A percentile compares a stretch with the other conserved stretches of the same genome.
These are phyloP conservation scores for Aciculoconidium aculeatum DNA, from an alignment of 805 yeast genomes.

Conservation along the genomic window DNA sequence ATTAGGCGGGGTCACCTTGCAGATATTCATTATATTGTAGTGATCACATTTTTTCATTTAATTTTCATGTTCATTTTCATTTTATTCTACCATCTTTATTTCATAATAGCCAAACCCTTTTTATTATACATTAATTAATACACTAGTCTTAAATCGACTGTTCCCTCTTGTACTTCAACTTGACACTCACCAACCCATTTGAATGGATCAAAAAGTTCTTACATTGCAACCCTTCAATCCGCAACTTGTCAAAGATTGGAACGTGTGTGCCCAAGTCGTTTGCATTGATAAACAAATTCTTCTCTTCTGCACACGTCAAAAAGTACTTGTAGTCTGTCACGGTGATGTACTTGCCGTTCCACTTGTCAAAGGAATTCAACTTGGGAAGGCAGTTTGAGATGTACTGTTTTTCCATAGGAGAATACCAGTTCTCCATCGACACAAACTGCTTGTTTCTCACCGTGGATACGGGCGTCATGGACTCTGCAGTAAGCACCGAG, in stretches of 20 bases:
- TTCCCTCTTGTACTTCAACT: not conserved
- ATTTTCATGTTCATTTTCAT: no score
- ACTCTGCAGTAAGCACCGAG: no score
- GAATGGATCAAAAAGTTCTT: slow-evolving; percentile 21
- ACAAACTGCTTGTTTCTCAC: no score
- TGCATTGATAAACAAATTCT: slow-evolving; percentile 21
- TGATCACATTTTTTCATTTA: no score
- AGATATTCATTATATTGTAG: no score
- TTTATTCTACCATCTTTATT: no score
- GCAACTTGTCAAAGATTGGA: no score
- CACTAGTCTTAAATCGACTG: not conserved
- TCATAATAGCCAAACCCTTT: no score
- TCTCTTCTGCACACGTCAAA: slow-evolving; percentile 15
- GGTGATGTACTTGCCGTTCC: slow-evolving; percentile 17
- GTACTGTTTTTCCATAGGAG: slow-evolving; percentile 28
- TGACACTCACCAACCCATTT: slow-evolving; percentile 23
- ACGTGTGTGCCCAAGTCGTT: slow-evolving; percentile 30
- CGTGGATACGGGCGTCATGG: no score
- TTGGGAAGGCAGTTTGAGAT: slow-evolving; percentile 33
- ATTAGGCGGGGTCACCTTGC: no score
- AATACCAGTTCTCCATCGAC: slow-evolving; percentile 13
- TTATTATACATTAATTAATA: no score
- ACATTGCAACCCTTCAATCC: no score
- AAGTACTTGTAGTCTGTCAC: slow-evolving; percentile 7
- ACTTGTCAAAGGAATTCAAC: slow-evolving; percentile 33